Evolutionary conservation across 83 land plant genomes (phyloP), one percentile per base, ranked within the genome.

Genomic region (Diphasiastrum complanatum): DNA sequence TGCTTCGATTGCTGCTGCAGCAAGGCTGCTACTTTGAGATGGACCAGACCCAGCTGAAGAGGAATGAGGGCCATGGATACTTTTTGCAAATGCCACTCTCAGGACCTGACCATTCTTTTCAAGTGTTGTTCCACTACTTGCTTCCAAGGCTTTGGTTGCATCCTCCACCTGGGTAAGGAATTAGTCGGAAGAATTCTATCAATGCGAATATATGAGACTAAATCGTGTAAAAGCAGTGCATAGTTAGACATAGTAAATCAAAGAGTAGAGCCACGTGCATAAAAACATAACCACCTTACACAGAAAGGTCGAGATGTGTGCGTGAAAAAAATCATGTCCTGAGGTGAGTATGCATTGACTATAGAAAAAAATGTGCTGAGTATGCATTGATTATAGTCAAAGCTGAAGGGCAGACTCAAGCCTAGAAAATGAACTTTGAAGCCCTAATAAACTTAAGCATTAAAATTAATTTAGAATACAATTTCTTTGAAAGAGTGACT

Each of bases 1-100:
- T 49, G 96, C 92, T 73, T 86, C 99, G 71, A 89, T 95, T 51
- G 99, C 96, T 54, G 99, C 96, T 50, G 99, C 92, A 57, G 96
- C 99, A 57, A 84, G 79, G 47, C 79, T 73, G 55, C 92, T 89
- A 24, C 83, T 81, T 33, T 81, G 86, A 20, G 79, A 68, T 53
- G 70, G 47, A 25, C 51, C 35, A 33, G 83, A 32, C 24, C 76
- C 79, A 16, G 76, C 38, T 5, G 65, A 5, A 29, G 75, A 76
- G 34, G 85, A 74, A 53, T 67, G 72, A 34, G 85, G 81, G 14
- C 99, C 99, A 66, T 79, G 72, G 37, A 81, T 77, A 69, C 91
- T 95, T 53, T 89, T 95, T 43, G 99, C 96, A 84, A 76, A 95
- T 30, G 97, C 86, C 6, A 95, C 99, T 33, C 92, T 78, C 51